These are phyloP conservation scores for Fimicolochytrium jonesii DNA, from an alignment of 192 early-diverging fungal genomes.

Conservation along the genomic window DNA sequence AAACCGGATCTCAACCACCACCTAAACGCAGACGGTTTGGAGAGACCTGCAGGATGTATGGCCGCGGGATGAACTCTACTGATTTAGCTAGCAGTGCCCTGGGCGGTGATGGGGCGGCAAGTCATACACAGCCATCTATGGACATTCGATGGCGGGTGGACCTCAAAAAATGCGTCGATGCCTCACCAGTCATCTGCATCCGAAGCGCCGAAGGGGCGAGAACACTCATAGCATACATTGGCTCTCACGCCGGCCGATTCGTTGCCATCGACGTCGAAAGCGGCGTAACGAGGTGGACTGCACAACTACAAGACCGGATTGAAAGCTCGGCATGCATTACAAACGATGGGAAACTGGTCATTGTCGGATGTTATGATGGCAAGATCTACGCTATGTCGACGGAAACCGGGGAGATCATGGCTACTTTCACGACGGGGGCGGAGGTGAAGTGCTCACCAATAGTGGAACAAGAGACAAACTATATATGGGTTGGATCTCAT, in stretches of 20 bases:
- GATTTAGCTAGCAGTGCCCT: no score
- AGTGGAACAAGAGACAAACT: background rate
- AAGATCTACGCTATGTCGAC: background rate
- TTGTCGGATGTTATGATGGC: constrained; percentile 1
- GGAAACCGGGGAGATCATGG: background rate
- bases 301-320: background rate
- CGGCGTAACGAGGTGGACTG: background rate
- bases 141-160: background rate
- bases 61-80: no score
- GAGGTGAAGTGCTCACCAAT: constrained; percentile 1
- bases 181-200: background rate
- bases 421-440: background rate
- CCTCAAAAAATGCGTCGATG: background rate
- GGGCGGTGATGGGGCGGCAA: no score
- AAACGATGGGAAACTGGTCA: background rate
- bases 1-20: no score
- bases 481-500: constrained; percentile 5
- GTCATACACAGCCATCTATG: no score
- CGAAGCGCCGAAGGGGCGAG: background rate
- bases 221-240: background rate
- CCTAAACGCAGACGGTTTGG: no score
- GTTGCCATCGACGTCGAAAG: background rate
- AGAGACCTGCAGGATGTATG: no score
- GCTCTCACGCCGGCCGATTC: background rate
- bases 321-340: background rate